Conservation (phyloP, 768 basidiomycete species). For the Boletus edulis region DNA sequence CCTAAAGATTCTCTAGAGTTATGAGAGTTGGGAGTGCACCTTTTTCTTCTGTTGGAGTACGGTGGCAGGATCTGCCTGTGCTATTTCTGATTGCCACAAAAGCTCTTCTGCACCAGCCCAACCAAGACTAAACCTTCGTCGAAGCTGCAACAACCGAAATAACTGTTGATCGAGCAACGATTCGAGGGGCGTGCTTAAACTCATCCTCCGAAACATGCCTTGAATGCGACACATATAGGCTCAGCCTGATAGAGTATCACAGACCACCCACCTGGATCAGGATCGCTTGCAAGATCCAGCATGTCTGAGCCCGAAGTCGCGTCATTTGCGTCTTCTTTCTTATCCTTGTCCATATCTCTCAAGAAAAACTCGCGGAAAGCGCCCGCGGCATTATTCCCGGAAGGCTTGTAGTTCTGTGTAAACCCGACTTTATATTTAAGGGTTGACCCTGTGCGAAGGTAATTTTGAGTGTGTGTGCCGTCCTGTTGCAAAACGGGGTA, state of each 20-base stretch:
- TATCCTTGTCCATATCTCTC: conserved; percentile 30
- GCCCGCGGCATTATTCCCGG: conserved; percentile 44
- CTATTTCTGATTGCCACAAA: conserved; percentile 42
- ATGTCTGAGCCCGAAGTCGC: not conserved
- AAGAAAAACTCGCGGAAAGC: conserved; percentile 50
- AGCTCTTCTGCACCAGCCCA: conserved; percentile 71
- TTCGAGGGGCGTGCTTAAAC: conserved; percentile 63
- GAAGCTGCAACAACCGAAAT: conserved; percentile 49
- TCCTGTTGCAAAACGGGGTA: conserved; percentile 52
- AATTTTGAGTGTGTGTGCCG: conserved; percentile 38
- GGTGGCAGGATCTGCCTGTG: conserved; percentile 40
- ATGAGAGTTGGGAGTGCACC: conserved; percentile 20
- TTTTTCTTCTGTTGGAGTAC: conserved; percentile 34
- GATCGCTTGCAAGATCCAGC: not conserved
- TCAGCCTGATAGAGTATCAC: conserved; percentile 9
- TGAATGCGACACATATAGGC: conserved; percentile 31
- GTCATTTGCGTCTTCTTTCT: not conserved
- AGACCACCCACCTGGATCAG: not conserved
- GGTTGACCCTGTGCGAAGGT: conserved; percentile 33
- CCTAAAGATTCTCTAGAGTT: not conserved
- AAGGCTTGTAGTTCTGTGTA: conserved; percentile 58
- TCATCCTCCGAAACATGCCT: conserved; percentile 55
- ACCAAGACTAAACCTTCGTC: conserved; percentile 51
- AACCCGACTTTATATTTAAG: conserved; percentile 64
- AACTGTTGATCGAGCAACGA: conserved; percentile 57